Evolutionary conservation across 2,329 filamentous ascomycete species (phyloP).

Genomic region (Phoma sp.): DNA sequence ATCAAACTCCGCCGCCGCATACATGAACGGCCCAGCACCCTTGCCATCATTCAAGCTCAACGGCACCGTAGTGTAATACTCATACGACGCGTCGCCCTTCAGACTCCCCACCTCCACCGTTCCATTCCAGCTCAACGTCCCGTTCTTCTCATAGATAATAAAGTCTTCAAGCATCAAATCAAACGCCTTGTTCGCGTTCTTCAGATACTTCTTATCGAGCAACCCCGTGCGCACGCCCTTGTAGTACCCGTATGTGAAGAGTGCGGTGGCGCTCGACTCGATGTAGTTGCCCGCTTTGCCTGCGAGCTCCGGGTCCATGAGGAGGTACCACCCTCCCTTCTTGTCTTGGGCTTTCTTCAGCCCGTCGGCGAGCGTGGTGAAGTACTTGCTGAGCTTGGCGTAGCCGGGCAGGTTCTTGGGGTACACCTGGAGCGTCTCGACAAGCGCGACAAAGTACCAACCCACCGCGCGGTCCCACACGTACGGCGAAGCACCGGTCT

Average conservation of each 20-base stretch:
- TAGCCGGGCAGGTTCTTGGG: constrained; percentile 48
- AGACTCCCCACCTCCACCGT: constrained; percentile 61
- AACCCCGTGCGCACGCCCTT: constrained; percentile 45
- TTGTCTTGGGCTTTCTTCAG: constrained; percentile 52
- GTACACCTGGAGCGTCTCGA: constrained; percentile 58
- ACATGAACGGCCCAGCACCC: constrained; percentile 52
- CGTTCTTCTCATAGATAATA: constrained; percentile 54
- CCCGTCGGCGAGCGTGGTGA: constrained; percentile 51
- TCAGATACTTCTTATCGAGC: constrained; percentile 45
- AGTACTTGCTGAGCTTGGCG: constrained; percentile 48
- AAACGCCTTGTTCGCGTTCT: constrained; percentile 53
- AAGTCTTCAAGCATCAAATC: constrained; percentile 53
- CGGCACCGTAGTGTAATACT: constrained; percentile 51
- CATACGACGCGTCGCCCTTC: constrained; percentile 56
- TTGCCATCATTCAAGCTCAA: constrained; percentile 48
- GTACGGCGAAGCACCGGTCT: constrained; percentile 44
- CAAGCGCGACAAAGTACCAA: constrained; percentile 49
- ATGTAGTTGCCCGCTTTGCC: constrained; percentile 62
- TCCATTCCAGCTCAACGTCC: constrained; percentile 58
- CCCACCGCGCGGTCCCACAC: constrained; percentile 48
- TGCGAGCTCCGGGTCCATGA: constrained; percentile 59
- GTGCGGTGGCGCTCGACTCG: constrained; percentile 64
- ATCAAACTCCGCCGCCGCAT: constrained; percentile 44
- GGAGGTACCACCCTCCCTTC: constrained; percentile 63
- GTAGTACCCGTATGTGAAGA: constrained; percentile 50